Conservation (phyloP, 2,329 filamentous ascomycete species). For the Diplodia scrobiculata region DNA sequence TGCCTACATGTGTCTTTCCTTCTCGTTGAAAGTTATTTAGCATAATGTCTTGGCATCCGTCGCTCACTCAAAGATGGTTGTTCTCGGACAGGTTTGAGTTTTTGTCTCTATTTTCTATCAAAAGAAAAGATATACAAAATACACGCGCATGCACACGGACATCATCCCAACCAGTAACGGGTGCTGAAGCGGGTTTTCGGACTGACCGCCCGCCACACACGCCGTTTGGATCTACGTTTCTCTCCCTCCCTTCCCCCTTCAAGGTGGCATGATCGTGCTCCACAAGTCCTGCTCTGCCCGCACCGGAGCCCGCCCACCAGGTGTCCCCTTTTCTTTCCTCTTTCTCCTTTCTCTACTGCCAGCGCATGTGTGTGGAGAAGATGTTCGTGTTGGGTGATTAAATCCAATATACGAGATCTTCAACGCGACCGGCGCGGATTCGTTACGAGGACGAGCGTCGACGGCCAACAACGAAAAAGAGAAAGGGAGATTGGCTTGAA, state of each 20-base stretch:
- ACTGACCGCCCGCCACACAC: not conserved
- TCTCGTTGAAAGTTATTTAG: not conserved
- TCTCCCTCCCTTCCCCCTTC: not conserved
- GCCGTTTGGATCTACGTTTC: not conserved
- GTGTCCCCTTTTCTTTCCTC: not conserved
- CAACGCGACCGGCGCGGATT: not conserved
- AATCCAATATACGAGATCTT: not conserved
- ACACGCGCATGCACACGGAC: not conserved
- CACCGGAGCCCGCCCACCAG: not conserved
- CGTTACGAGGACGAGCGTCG: not conserved
- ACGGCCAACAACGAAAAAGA: not conserved
- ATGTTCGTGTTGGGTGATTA: not conserved
- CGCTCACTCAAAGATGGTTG: not conserved
- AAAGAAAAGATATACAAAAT: not conserved
- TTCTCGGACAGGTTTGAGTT: not conserved
- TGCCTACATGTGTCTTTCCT: not conserved
- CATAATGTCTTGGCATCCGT: not conserved
- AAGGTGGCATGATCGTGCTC: not conserved
- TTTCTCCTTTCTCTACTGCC: not conserved
- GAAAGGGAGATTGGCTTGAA: not conserved
- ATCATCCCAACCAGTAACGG: not conserved
- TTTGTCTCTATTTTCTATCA: not conserved
- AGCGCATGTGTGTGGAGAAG: not conserved
- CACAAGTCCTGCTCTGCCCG: not conserved
- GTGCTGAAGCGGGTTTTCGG: not conserved